Evolutionary conservation across 192 early-diverging fungal genomes (phyloP), one percentile per base, ranked within the genome.

Genomic region (Coemansia sp.): DNA sequence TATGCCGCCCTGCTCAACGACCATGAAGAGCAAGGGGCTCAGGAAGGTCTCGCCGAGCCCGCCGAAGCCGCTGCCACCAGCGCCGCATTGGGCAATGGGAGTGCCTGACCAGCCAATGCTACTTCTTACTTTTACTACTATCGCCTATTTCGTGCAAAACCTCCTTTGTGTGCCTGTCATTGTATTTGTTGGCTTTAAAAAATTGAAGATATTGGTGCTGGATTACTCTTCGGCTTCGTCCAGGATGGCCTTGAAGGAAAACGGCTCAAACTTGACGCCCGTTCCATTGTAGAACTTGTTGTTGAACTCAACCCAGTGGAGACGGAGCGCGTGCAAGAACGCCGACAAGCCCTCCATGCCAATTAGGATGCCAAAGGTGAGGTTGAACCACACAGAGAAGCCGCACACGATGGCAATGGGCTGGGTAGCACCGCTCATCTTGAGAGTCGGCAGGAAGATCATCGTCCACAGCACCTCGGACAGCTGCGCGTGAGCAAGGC

Each of bases 271-370:
- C 74, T 90, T 87, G 62, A 82, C 82, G 62, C 97, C 97, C n/a
- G 87, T 85, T 28, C 92, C 95, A 50, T 88, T 85, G 79, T 99
- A 99, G 69, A 98, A 98, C 84, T 99, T 99, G 85, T 88, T 90
- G 76, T 98, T 90, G 67, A 99, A 99, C 85, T 99, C 97, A 42
- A 99, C 95, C 92, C 93, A 95, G 83, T 95, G 93, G 59, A 96
- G 82, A 90, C 95, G 93, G 40, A 96, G 86, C 7, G 94, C 93
- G 71, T 94, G 92, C 63, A 96, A 76, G 72, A 92, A 95, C 3
- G 92, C 92, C 50, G 91, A 90, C 33, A 95, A 81, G 3, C 91
- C 92, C 84, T 95, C 93, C 92, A 95, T 95, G 26, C 88, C 73
- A 38, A 95, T 70, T 62, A 95, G 83, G 60, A 93, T 92, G 68